Conservation (phyloP, 2,329 filamentous ascomycete genomes). For the Hypomyces perniciosus region DNA sequence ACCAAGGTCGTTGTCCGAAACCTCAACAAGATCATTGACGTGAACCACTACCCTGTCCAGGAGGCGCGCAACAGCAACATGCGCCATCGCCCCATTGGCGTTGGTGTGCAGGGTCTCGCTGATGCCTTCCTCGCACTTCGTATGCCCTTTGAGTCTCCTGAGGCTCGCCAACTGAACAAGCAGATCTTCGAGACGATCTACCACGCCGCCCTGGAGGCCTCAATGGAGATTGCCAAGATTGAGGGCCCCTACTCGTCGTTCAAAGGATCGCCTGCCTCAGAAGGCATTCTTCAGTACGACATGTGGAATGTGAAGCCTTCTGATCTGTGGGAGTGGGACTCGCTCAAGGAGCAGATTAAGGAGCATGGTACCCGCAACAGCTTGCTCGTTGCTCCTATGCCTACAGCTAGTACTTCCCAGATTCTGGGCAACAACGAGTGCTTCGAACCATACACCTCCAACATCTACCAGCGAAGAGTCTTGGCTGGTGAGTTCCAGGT, state of each 20-base stretch:
- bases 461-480: slow-evolving; percentile 98
- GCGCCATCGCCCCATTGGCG: slow-evolving; percentile 89
- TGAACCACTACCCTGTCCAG: slow-evolving; percentile 96
- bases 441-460: slow-evolving; percentile 99
- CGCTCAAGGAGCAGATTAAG: slow-evolving; percentile 84
- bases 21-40: slow-evolving; percentile 95
- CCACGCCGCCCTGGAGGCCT: slow-evolving; percentile 87
- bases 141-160: slow-evolving; percentile 92
- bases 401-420: slow-evolving; percentile 93
- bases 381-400: slow-evolving; percentile 92
- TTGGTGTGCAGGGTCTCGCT: slow-evolving; percentile 95
- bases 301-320: slow-evolving; percentile 96
- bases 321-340: slow-evolving; percentile 93
- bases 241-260: slow-evolving; percentile 85
- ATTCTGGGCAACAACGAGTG: slow-evolving; percentile 99
- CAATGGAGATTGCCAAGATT: slow-evolving; percentile 76
- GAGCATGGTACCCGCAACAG: slow-evolving; percentile 94
- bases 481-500: slow-evolving; percentile 98
- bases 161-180: slow-evolving; percentile 89
- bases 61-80: slow-evolving; percentile 96
- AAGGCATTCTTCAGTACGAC: slow-evolving; percentile 95
- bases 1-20: slow-evolving; percentile 89
- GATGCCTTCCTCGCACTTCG: slow-evolving; percentile 97
- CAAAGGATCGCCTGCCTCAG: slow-evolving; percentile 85
- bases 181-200: slow-evolving; percentile 99